phyloP scores from a whole-genome alignment of 2,329 filamentous ascomycete genomes.

The Fusarium secorum region DNA sequence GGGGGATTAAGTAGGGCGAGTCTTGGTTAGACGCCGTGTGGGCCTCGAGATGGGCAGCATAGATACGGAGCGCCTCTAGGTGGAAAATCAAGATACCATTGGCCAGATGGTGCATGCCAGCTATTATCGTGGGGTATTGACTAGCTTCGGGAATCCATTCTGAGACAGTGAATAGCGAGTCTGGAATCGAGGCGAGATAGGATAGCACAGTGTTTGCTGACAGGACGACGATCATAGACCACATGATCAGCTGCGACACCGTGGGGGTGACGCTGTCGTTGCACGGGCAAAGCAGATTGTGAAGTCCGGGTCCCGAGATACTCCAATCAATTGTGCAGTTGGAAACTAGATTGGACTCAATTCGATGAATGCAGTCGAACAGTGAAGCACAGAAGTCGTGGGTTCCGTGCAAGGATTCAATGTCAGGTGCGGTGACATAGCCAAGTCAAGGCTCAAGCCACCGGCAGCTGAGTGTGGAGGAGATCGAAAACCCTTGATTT shows the following conservation, averaged over 20 bases:
- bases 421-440: conserved; percentile 7
- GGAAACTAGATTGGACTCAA: background rate
- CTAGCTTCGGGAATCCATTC: conserved; percentile 17
- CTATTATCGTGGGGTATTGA: conserved; percentile 24
- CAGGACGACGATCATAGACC: conserved; percentile 9
- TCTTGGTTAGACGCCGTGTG: conserved; percentile 22
- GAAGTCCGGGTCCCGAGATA: conserved; percentile 4
- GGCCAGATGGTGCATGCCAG: conserved; percentile 18
- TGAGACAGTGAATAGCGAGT: conserved; percentile 6
- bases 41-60: conserved; percentile 19
- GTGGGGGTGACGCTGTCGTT: conserved; percentile 25
- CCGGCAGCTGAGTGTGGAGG: background rate
- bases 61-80: conserved; percentile 29
- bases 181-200: conserved; percentile 19
- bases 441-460: conserved; percentile 19
- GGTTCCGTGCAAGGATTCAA: conserved; percentile 7
- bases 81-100: conserved; percentile 5
- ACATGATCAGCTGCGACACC: conserved; percentile 27
- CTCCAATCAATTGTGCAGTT: conserved; percentile 21
- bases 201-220: conserved; percentile 31
- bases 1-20: conserved; percentile 31
- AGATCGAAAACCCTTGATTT: background rate
- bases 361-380: background rate
- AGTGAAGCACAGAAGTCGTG: background rate
- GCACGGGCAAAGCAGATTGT: conserved; percentile 29